Evolutionary conservation across 2,329 filamentous ascomycete species (phyloP).

Genomic region (Nemania sp.): DNA sequence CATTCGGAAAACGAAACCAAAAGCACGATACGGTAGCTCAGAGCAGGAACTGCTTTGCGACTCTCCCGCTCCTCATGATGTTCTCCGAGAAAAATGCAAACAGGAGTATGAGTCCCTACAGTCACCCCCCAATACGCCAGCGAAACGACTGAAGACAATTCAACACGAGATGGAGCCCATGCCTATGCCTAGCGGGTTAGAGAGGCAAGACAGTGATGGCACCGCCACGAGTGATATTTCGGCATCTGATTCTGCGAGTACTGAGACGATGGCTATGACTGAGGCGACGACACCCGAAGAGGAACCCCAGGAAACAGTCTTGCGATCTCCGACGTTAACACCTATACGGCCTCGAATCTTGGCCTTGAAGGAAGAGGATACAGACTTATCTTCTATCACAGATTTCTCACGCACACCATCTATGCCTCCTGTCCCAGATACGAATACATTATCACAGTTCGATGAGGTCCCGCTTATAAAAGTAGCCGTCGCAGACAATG

Average conservation of each 20-base stretch:
- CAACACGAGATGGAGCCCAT: conserved; percentile 39
- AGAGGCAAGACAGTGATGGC: conserved; percentile 45
- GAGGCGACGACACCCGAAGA: conserved; percentile 57
- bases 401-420: conserved; percentile 29
- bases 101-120: conserved; percentile 49
- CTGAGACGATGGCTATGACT: conserved; percentile 40
- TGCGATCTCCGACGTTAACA: conserved; percentile 42
- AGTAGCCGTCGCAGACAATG: not conserved
- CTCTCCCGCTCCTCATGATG: conserved; percentile 38
- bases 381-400: conserved; percentile 31
- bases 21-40: conserved; percentile 40
- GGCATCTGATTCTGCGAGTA: conserved; percentile 40
- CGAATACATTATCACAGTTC: not conserved
- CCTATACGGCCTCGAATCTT: conserved; percentile 37
- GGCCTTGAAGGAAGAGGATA: conserved; percentile 41
- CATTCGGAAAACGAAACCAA: conserved; percentile 47
- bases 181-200: conserved; percentile 37
- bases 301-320: conserved; percentile 46
- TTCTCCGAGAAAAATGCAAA: conserved; percentile 46
- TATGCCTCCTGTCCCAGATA: conserved; percentile 7
- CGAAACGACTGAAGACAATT: conserved; percentile 52
- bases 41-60: conserved; percentile 43
- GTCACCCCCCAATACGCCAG: conserved; percentile 59
- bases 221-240: conserved; percentile 37
- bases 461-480: not conserved